phyloP scores from a whole-genome alignment of 495 filamentous ascomycete genomes.

The Penicillium dipodomyicola region DNA sequence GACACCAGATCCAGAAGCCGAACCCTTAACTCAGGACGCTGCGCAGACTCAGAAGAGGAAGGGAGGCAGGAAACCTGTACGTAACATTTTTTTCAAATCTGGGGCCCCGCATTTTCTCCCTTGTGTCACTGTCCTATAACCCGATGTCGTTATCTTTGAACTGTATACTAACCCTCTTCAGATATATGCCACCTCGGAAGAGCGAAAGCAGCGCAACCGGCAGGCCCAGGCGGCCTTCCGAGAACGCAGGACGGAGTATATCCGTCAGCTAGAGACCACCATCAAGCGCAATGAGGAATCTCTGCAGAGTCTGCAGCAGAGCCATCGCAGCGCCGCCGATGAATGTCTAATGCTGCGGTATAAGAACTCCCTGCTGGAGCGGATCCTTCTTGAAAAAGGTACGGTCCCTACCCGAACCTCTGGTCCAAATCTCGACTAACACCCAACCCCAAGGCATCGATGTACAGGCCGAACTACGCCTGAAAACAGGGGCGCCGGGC shows the following conservation, averaged over 20 bases:
- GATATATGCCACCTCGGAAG: constrained; percentile 98
- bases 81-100: constrained; percentile 38
- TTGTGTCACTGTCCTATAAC: not conserved
- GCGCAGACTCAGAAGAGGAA: constrained; percentile 81
- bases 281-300: constrained; percentile 97
- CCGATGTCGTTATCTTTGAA: constrained; percentile 19
- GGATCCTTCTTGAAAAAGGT: constrained; percentile 96
- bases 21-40: constrained; percentile 54
- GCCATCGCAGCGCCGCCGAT: constrained; percentile 90
- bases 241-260: constrained; percentile 96
- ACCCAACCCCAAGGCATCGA: constrained; percentile 76
- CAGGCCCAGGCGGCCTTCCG: constrained; percentile 97
- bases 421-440: constrained; percentile 14
- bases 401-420: constrained; percentile 7
- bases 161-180: constrained; percentile 33
- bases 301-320: constrained; percentile 85
- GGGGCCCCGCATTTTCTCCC: constrained; percentile 37
- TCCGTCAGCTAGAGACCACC: constrained; percentile 96
- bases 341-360: constrained; percentile 98
- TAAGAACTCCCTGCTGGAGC: constrained; percentile 94
- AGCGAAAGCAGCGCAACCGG: constrained; percentile 94
- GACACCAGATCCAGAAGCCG: constrained; percentile 58
- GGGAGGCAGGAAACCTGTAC: constrained; percentile 93
- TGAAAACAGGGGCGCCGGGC: constrained; percentile 74
- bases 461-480: constrained; percentile 89